These are phyloP conservation scores for Aureobasidium vineae DNA, from an alignment of 2,329 filamentous ascomycete genomes.

Conservation along the genomic window DNA sequence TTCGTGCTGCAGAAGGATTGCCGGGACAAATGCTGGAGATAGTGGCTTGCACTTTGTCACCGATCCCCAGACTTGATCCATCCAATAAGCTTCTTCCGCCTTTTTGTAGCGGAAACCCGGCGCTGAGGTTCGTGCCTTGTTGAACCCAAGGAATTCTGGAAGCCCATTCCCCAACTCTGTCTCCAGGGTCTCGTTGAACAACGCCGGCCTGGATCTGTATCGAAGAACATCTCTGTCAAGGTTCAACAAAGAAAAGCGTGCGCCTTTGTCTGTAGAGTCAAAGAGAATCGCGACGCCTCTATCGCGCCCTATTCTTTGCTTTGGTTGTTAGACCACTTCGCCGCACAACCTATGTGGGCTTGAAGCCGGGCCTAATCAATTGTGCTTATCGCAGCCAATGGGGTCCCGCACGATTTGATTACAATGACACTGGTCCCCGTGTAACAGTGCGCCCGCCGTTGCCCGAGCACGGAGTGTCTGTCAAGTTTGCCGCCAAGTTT, in stretches of 20 bases:
- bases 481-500: slow-evolving; percentile 13
- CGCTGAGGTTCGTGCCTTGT: slow-evolving; percentile 22
- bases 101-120: slow-evolving; percentile 9
- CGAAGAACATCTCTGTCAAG: neutral
- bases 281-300: neutral
- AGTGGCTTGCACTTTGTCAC: slow-evolving; percentile 22
- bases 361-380: slow-evolving; percentile 19
- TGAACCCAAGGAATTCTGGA: slow-evolving; percentile 15
- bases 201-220: slow-evolving; percentile 17
- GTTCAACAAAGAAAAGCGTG: neutral
- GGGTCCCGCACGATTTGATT: slow-evolving; percentile 12
- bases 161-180: slow-evolving; percentile 8
- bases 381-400: slow-evolving; percentile 26
- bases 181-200: slow-evolving; percentile 14
- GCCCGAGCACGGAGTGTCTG: slow-evolving; percentile 14
- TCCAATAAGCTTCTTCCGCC: slow-evolving; percentile 25
- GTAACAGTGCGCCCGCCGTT: slow-evolving; percentile 22
- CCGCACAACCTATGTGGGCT: slow-evolving; percentile 21
- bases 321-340: slow-evolving; percentile 22
- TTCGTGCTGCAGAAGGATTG: slow-evolving; percentile 3
- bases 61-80: slow-evolving; percentile 26
- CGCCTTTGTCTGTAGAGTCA: neutral
- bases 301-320: slow-evolving; percentile 2
- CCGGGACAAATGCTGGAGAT: slow-evolving; percentile 12
- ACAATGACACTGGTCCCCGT: slow-evolving; percentile 24